phyloP scores from a whole-genome alignment of 306 rosid species.

The Castanopsis chinensis region DNA sequence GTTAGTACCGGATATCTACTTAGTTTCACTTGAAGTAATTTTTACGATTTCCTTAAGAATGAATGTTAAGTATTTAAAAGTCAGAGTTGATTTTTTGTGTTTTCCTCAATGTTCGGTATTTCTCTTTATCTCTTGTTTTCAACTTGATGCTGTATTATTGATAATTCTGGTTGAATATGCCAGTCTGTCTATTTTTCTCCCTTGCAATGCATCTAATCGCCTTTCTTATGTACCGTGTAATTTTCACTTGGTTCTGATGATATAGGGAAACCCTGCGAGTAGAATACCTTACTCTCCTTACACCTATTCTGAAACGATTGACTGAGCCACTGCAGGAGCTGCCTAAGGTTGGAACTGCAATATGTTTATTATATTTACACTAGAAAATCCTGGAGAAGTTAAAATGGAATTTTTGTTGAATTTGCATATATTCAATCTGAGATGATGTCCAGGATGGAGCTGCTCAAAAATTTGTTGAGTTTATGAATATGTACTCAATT shows the following conservation, averaged over 20 bases:
- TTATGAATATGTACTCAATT: slow-evolving; percentile 83
- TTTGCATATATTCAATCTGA: slow-evolving; percentile 18
- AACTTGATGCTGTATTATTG: neutral
- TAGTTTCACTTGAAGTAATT: neutral
- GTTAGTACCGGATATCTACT: neutral
- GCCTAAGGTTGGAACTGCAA: slow-evolving; percentile 64
- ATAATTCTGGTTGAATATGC: neutral
- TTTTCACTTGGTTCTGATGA: slow-evolving; percentile 25
- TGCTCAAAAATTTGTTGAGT: slow-evolving; percentile 74
- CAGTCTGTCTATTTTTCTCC: neutral
- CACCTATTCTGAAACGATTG: slow-evolving; percentile 45
- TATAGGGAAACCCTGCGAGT: slow-evolving; percentile 71
- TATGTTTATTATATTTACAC: neutral
- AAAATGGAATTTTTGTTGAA: slow-evolving; percentile 12
- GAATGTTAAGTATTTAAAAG: neutral
- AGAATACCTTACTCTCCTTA: slow-evolving; percentile 68
- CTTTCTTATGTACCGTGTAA: neutral
- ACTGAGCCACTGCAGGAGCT: slow-evolving; percentile 62
- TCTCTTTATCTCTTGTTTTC: neutral
- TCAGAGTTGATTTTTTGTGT: neutral
- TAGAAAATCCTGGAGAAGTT: slow-evolving; percentile 15
- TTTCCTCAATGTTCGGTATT: neutral
- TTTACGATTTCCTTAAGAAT: neutral
- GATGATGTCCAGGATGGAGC: slow-evolving; percentile 76
- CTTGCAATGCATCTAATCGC: slow-evolving; percentile 3